Base-by-base conservation (phyloP, 2,329 filamentous ascomycete genomes). In the Colletotrichum phormii region DNA sequence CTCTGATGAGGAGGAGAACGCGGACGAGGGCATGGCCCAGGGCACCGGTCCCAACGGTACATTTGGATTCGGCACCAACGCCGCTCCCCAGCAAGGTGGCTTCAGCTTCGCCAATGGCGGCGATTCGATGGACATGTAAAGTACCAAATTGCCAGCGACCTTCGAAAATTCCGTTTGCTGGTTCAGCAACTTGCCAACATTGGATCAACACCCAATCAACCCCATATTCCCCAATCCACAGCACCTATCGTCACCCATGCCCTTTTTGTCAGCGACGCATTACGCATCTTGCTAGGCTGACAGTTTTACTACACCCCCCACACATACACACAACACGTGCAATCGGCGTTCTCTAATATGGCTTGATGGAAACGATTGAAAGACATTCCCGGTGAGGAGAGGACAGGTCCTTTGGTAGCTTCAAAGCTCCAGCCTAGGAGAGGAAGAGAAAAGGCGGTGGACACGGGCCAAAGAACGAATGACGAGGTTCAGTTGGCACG, bases 1-100 rank as follows among this genome's bases (percentile, higher is more conserved):
- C 88, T 98, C 95, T 0, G 97, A 99, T 80, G 97, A 99, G 77
- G 97, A 98, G 68, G 97, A 97, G 81, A 95, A 95, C 79, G 95
- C 95, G 77, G 94, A 95, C 75, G 94, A 97, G 79, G 87, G 86
- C 55, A 90, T 95, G 83, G 93, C 94, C 74, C 93, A 95, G 81
- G 82, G 87, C 31, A 90, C 92, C 78, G 91, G 90, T 58, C 83
- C 88, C 53, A 94, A 94, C 79, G 92, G 92, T 72, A 91, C 91
- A 70, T 97, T 96, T 83, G 90, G 95, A 79, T 93, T 98, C 84
- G 92, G 93, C 80, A 86, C 92, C 78, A 91, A 89, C 80, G 86
- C 84, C 65, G 82, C 82, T 53, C 83, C 84, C 46, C 88, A 91
- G 79, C 92, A 94, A 80, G 92, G 93, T 77, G 93, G 94, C 81